Base-by-base conservation (phyloP, 176 grass and related monocot genomes). In the Cenchrus americanus region DNA sequence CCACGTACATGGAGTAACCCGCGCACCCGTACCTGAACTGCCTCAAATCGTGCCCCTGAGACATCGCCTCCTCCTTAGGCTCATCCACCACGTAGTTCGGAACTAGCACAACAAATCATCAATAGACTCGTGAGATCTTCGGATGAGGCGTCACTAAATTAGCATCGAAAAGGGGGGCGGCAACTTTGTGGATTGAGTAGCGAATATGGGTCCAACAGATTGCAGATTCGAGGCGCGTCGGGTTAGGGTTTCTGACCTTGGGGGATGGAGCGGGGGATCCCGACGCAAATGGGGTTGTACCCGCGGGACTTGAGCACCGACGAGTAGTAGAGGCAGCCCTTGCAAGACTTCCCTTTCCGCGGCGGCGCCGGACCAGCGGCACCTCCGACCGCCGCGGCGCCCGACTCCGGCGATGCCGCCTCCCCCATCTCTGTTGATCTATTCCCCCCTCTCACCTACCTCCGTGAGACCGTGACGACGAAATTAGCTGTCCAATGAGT, bases 261-360 rank as follows among this genome's bases (percentile, higher is more conserved):
- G 4, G 90, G 88, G 82, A 98, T 92, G 75, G 90, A 87, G 23
- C 90, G 85, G 69, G 88, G 78, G 87, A 98, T 94, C 82, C 95
- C 95, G 48, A 94, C 89, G 82, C 95, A 95, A 26, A 98, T 50
- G 53, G 95, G 95, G 66, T 93, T 94, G 57, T 86, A 92, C 18
- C 85, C 90, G 8, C 92, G 81, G 62, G 90, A 91, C 78, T 88
- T 93, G 82, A 92, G 92, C 69, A 85, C 30, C 30, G 92, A 98
- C 13, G 92, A 95, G 82, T 98, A 98, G 84, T 94, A 98, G 60
- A 98, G 90, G 77, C 92, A 94, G 13, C 95, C 95, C 79, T 95
- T 98, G 88, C 95, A 98, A 8, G 95, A 98, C 76, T 93, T 98
- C 11, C 95, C 95, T 75, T 94, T 97, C 40, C 65, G 49, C 40